A percentile compares a stretch with the other conserved stretches of the same genome.
Conservation (phyloP, 495 filamentous ascomycete species). For the Cercophora scortea region DNA sequence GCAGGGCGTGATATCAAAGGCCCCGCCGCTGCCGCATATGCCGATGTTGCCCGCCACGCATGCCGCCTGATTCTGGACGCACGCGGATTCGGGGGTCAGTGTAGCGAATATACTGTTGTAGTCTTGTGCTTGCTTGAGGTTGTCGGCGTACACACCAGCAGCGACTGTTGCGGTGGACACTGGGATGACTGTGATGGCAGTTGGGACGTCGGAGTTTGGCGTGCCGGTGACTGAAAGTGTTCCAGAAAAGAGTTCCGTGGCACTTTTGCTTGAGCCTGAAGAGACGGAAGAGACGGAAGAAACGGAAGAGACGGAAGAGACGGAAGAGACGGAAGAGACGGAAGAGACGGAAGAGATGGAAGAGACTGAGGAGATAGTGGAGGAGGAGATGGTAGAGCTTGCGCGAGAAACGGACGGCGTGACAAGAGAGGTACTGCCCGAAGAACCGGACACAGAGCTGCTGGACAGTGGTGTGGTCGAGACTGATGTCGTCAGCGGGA, state of each 20-base stretch:
- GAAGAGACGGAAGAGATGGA: background rate
- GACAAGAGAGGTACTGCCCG: background rate
- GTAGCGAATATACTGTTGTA: constrained; percentile 31
- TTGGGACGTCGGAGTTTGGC: constrained; percentile 26
- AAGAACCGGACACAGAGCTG: background rate
- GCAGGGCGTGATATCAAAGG: constrained; percentile 25
- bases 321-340: background rate
- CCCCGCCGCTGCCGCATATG: constrained; percentile 19
- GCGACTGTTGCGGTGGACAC: constrained; percentile 26
- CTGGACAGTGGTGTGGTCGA: background rate
- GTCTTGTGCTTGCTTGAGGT: constrained; percentile 27
- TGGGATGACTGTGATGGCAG: constrained; percentile 25
- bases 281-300: background rate
- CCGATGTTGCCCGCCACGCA: constrained; percentile 31
- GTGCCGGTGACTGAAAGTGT: constrained; percentile 14
- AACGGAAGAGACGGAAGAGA: too few relatives aligned
- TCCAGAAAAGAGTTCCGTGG: background rate
- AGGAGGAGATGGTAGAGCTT: background rate
- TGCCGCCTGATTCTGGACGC: constrained; percentile 28
- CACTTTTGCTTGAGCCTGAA: background rate
- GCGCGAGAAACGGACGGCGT: background rate
- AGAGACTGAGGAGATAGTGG: background rate
- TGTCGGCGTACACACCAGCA: constrained; percentile 23
- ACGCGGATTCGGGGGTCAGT: constrained; percentile 30
- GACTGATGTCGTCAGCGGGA: background rate